Conservation (phyloP, 2,329 filamentous ascomycete species). For the Eutypa lata region DNA sequence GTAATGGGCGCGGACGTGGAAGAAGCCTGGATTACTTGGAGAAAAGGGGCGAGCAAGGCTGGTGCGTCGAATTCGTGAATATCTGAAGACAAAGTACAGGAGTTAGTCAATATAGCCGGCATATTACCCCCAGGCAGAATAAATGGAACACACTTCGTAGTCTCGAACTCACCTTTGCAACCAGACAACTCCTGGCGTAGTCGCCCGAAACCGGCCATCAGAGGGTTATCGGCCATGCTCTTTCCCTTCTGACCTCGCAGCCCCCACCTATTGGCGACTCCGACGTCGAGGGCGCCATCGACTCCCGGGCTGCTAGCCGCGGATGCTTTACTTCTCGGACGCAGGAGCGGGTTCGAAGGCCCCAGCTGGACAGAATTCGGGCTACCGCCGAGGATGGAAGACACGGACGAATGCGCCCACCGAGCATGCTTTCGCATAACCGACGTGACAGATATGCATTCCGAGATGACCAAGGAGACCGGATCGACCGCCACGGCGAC, state of each 20-base stretch:
- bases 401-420: conserved; percentile 93
- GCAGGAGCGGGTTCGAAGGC: conserved; percentile 40
- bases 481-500: conserved; percentile 85
- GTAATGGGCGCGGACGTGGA: conserved; percentile 96
- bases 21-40: conserved; percentile 94
- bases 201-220: conserved; percentile 92
- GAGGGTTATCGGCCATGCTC: conserved; percentile 94
- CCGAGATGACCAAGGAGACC: conserved; percentile 89
- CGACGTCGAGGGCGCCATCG: conserved; percentile 50
- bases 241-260: conserved; percentile 91
- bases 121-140: background rate
- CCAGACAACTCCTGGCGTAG: conserved; percentile 82
- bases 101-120: background rate
- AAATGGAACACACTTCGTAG: background rate
- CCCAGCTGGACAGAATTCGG: conserved; percentile 56
- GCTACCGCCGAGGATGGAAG: conserved; percentile 84
- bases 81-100: conserved; percentile 49
- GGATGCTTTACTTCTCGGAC: conserved; percentile 40
- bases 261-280: conserved; percentile 83
- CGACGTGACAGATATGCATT: conserved; percentile 98
- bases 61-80: conserved; percentile 87
- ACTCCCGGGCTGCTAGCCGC: conserved; percentile 28
- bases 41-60: conserved; percentile 84
- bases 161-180: conserved; percentile 63
- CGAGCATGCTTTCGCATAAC: conserved; percentile 97